These are phyloP conservation scores for Backusella westeae DNA, from an alignment of 192 early-diverging fungal genomes.

Conservation along the genomic window DNA sequence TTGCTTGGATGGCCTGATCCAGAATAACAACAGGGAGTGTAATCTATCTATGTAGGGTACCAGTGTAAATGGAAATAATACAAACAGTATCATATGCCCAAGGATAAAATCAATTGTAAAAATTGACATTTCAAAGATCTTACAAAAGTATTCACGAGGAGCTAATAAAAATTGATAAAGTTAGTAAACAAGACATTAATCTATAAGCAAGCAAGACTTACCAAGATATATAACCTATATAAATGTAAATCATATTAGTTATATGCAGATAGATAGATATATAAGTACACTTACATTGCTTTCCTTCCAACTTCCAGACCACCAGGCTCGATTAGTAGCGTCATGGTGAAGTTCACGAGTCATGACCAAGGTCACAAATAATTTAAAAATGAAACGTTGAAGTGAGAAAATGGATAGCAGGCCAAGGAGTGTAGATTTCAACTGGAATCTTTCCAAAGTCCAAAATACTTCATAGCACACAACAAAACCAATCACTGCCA, in stretches of 20 bases:
- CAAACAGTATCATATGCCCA: slow-evolving; percentile 69
- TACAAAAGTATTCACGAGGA: slow-evolving; percentile 63
- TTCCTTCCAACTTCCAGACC: slow-evolving; percentile 66
- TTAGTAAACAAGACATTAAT: not conserved
- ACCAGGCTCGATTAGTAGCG: slow-evolving; percentile 69
- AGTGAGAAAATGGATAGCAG: slow-evolving; percentile 54
- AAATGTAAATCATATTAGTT: slow-evolving; percentile 28
- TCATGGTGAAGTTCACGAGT: slow-evolving; percentile 67
- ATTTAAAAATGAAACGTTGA: slow-evolving; percentile 58
- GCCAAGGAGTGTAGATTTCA: slow-evolving; percentile 53
- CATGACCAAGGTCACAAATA: slow-evolving; percentile 54
- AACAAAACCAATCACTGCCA: slow-evolving; percentile 49
- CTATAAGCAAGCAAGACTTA: not conserved
- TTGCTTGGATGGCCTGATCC: slow-evolving; percentile 63
- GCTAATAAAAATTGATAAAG: not conserved
- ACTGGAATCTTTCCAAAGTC: slow-evolving; percentile 53
- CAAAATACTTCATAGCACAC: slow-evolving; percentile 55
- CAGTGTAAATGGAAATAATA: slow-evolving; percentile 64
- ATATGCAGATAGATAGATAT: slow-evolving; percentile 64
- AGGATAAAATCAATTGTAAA: slow-evolving; percentile 67
- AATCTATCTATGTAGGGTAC: slow-evolving; percentile 60
- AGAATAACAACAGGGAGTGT: slow-evolving; percentile 67
- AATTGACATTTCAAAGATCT: slow-evolving; percentile 76
- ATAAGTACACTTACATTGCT: slow-evolving; percentile 52
- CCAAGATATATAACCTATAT: slow-evolving; percentile 3